Conservation (phyloP, 2,329 filamentous ascomycete genomes). For the Verticillium longisporum region DNA sequence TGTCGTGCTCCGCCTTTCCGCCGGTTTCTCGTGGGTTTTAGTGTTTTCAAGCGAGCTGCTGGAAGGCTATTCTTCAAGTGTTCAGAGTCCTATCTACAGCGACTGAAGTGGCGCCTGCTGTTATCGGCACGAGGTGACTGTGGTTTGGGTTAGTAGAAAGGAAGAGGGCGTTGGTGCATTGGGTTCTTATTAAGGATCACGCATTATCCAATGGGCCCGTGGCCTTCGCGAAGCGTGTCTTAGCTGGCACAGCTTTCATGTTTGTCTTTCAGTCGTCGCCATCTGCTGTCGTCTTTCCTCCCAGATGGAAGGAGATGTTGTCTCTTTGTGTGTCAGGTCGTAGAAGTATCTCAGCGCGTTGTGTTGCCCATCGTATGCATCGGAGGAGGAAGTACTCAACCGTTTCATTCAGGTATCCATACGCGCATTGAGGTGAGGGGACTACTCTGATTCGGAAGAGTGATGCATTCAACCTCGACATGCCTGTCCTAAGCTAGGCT, state of each 20-base stretch:
- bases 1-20: not conserved
- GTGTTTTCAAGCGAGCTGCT: slow-evolving; percentile 7
- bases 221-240: slow-evolving; percentile 20
- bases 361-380: slow-evolving; percentile 18
- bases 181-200: not conserved
- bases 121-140: slow-evolving; percentile 1
- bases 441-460: slow-evolving; percentile 6
- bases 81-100: slow-evolving; percentile 11
- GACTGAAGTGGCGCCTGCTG: slow-evolving; percentile 9
- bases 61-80: slow-evolving; percentile 12
- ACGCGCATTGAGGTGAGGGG: slow-evolving; percentile 5
- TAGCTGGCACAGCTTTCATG: slow-evolving; percentile 18
- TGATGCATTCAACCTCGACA: slow-evolving; percentile 12
- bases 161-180: not conserved
- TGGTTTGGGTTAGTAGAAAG: slow-evolving; percentile 3
- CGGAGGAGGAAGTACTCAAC: slow-evolving; percentile 19
- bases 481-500: slow-evolving; percentile 12
- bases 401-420: slow-evolving; percentile 14
- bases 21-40: not conserved
- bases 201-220: slow-evolving; percentile 15
- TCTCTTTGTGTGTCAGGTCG: not conserved
- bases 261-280: slow-evolving; percentile 18
- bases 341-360: not conserved
- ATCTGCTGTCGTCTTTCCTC: slow-evolving; percentile 10
- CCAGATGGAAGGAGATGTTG: not conserved